Evolutionary conservation across 352 stramenopile genomes (phyloP), one percentile per base, ranked within the genome.

Genomic region (Blastocystis sp.): DNA sequence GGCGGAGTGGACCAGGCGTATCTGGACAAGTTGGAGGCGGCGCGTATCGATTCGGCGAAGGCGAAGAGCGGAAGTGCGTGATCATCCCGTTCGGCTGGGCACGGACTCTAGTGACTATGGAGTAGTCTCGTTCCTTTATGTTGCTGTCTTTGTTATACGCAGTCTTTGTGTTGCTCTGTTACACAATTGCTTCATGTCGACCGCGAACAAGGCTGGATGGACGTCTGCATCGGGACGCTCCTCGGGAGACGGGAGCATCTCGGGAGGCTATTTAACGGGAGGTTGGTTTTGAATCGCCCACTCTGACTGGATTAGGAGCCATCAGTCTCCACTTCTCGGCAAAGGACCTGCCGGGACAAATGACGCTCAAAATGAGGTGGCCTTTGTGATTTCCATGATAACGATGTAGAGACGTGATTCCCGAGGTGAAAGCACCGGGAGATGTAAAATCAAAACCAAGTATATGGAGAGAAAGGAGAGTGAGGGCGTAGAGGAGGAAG

Each of bases 1-100:
- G 66, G 66, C 1, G 66, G 66, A 19, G 66, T 77, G 3, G 66
- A 77, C 60, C n/a, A 48, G 21, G n/a, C 89, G 38, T 95, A 95
- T 91, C 94, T 95, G 62, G 91, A 94, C 60, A 92, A 92, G 61
- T 91, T 95, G 76, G 91, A 94, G 65, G 89, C 92, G 40, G 92
- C 94, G 89, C 92, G 93, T 71, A 94, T 92, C 77, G 93, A 95
- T 66, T 92, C 93, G 19, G 92, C 91, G 65, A 95, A 95, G 92
- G 90, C 94, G 76, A 92, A 92, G 42, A 95, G 95, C 28, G 28
- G 28, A 34, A 34, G 28, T 34, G 28, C 28, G 28, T 34, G 28
- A 34, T 34, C 28, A 34, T 34, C 28, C 28, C 28, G 28, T 34
- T 34, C 28, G 28, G 28, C 28, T 34, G 28, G 28, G 28, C 28